A percentile compares a stretch with the other conserved stretches of the same genome.
phyloP scores from a whole-genome alignment of 2,329 filamentous ascomycete genomes.

The Alternaria solani region DNA sequence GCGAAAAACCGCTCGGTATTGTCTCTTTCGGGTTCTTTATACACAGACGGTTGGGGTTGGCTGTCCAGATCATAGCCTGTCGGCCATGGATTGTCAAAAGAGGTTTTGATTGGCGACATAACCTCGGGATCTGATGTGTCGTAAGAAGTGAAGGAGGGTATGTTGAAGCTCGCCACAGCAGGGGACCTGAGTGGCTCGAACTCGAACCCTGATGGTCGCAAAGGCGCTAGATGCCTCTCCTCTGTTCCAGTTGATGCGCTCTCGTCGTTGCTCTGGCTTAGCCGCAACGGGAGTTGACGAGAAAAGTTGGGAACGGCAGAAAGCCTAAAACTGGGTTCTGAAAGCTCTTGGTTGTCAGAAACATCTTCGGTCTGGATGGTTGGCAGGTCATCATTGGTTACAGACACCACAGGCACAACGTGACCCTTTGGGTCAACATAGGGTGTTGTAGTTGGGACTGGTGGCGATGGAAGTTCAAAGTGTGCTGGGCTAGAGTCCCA shows the following conservation, averaged over 20 bases:
- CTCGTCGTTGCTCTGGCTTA: conserved; percentile 24
- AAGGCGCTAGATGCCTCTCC: conserved; percentile 26
- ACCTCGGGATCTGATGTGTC: conserved; percentile 29
- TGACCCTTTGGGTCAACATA: conserved; percentile 51
- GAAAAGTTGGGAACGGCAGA: conserved; percentile 49
- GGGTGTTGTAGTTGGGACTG: conserved; percentile 39
- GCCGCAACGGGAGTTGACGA: conserved; percentile 46
- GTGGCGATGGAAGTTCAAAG: conserved; percentile 42
- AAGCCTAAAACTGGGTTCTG: conserved; percentile 26
- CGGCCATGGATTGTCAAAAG: conserved; percentile 45
- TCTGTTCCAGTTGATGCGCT: conserved; percentile 17
- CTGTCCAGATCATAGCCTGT: conserved; percentile 33
- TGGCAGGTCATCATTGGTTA: conserved; percentile 37
- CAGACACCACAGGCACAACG: conserved; percentile 47
- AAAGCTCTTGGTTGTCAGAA: conserved; percentile 17
- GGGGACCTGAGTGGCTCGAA: conserved; percentile 41
- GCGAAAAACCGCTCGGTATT: conserved; percentile 25
- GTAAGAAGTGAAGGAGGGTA: conserved; percentile 26
- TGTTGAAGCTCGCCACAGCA: conserved; percentile 25
- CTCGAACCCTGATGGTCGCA: conserved; percentile 32
- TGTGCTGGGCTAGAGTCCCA: conserved; percentile 51
- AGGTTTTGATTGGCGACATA: conserved; percentile 40
- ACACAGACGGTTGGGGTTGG: conserved; percentile 16
- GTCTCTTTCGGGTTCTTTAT: conserved; percentile 17
- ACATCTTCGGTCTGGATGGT: conserved; percentile 11